These are phyloP conservation scores for Calonectria crousiana DNA, from an alignment of 2,329 filamentous ascomycete genomes.

Conservation along the genomic window DNA sequence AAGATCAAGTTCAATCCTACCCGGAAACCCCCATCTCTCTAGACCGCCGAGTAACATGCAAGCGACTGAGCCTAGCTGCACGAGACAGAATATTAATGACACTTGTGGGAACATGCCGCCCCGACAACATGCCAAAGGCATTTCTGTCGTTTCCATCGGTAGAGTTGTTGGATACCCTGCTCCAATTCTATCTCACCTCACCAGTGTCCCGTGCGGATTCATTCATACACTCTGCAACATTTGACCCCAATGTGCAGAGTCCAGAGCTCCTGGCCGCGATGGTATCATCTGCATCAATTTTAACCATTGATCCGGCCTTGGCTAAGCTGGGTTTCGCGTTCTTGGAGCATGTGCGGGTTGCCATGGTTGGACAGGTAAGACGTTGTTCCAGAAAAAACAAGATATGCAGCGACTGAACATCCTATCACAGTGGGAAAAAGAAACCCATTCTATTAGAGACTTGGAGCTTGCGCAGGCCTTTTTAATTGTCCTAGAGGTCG, in stretches of 20 bases:
- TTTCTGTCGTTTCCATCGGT: constrained; percentile 11
- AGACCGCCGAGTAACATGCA: not conserved
- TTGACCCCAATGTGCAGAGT: not conserved
- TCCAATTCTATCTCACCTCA: constrained; percentile 10
- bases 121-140: not conserved
- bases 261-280: constrained; percentile 12
- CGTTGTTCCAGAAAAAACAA: not conserved
- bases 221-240: constrained; percentile 6
- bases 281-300: not conserved
- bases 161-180: not conserved
- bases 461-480: constrained; percentile 13
- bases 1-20: not conserved
- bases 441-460: not conserved
- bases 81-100: constrained; percentile 6
- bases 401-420: not conserved
- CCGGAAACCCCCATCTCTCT: not conserved
- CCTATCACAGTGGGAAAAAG: not conserved
- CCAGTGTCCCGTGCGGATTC: not conserved
- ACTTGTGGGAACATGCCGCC: not conserved
- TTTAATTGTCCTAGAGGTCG: constrained; percentile 7
- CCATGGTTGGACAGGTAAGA: not conserved
- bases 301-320: not conserved
- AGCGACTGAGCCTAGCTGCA: not conserved
- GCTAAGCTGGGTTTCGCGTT: not conserved
- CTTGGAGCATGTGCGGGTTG: not conserved